Base-by-base conservation (phyloP, 2,329 filamentous ascomycete species). In the Colletotrichum gigasporum region DNA sequence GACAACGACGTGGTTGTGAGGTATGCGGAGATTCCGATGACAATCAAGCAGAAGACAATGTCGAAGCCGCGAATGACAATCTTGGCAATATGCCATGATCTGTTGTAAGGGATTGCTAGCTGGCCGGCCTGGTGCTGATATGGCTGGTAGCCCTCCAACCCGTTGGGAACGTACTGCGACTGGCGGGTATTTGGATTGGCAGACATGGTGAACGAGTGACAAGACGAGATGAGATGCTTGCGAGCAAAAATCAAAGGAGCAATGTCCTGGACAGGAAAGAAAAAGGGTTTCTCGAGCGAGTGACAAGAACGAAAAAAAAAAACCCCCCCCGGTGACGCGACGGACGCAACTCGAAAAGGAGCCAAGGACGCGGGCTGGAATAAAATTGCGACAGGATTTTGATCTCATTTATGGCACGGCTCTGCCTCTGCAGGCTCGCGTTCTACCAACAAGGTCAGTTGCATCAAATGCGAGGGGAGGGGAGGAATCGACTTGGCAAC, bases 31-130 rank as follows among this genome's bases (percentile, higher is more conserved):
- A 70, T 41, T 24, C 47, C 59, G 18, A 66, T 35, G 14, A 69
- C 14, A 20, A 65, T 58, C 18, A 74, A 67, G 63, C 71, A 67
- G 37, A 69, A 63, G 58, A 74, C 26, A 16, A 79, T 62, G 28
- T 69, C 47, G 18, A 68, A 3, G 10, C 52, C 65, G 24, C 78
- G 76, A 11, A 80, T 65, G 5, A 63, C 68, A 30, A 74, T 50
- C 69, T 77, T 79, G 54, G 71, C 68, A 9, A 70, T 66, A 45
- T 71, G 69, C 74, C 74, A 75, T 4, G 50, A 51, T 35, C 47
- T 69, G 64, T 35, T 66, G 39, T 56, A 69, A 9, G 35, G 51
- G 6, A 45, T 45, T 35, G 42, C 12, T 22, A 16, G 35, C 63
- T 45, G 34, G 22, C n/a, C 32, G 7, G 5, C 20, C 22, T 63